Conservation (phyloP, 2,329 filamentous ascomycete species). For the Setomelanomma holmii region DNA sequence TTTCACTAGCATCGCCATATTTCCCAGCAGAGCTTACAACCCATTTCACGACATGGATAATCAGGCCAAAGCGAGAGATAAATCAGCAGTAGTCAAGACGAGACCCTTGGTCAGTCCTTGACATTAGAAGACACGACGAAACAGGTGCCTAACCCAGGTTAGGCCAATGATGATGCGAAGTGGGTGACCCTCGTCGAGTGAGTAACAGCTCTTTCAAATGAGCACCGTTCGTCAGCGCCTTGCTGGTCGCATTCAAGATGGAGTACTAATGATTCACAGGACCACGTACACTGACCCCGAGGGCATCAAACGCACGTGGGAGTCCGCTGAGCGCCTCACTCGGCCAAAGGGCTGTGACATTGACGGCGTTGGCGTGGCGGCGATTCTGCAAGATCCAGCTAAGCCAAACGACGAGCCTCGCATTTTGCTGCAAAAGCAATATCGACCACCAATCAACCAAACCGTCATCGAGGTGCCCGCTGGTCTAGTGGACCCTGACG, state of each 20-base stretch:
- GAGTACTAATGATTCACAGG: constrained; percentile 25
- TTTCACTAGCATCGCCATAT: too few relatives aligned
- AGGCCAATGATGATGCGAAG: constrained; percentile 50
- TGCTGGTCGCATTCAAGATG: too few relatives aligned
- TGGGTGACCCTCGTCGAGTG: constrained; percentile 52
- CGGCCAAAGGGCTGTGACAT: constrained; percentile 67
- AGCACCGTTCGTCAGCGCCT: too few relatives aligned
- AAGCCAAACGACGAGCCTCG: constrained; percentile 39
- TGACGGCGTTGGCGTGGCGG: constrained; percentile 77
- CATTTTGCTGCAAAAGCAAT: constrained; percentile 58
- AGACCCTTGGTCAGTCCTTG: constrained; percentile 43
- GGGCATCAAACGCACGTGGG: constrained; percentile 69
- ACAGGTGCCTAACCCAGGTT: constrained; percentile 15
- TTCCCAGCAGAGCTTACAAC: too few relatives aligned
- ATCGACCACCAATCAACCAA: constrained; percentile 66
- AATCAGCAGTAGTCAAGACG: constrained; percentile 44
- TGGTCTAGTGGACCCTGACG: constrained; percentile 66
- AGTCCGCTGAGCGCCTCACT: constrained; percentile 74
- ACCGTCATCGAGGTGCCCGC: constrained; percentile 69
- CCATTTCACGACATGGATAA: background rate
- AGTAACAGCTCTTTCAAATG: too few relatives aligned
- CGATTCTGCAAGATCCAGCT: constrained; percentile 60
- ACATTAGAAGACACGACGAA: too few relatives aligned
- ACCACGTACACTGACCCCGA: constrained; percentile 68
- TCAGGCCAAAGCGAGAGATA: constrained; percentile 18